phyloP scores from a whole-genome alignment of 495 filamentous ascomycete species.

The Talaromyces stipitatus region DNA sequence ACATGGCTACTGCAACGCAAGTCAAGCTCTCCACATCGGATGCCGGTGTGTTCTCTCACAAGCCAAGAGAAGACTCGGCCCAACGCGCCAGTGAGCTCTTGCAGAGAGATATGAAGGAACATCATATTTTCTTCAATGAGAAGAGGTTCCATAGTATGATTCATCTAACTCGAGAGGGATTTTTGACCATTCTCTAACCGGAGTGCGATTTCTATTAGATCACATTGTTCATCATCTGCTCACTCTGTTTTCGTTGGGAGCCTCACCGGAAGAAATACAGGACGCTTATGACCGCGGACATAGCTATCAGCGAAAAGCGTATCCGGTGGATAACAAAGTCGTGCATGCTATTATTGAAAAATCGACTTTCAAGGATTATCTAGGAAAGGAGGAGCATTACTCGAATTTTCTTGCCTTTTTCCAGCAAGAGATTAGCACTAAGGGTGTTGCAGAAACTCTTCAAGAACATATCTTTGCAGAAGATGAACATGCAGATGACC shows the following conservation, averaged over 20 bases:
- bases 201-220: slow-evolving; percentile 17
- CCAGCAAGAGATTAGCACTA: slow-evolving; percentile 56
- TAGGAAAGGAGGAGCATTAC: slow-evolving; percentile 51
- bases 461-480: slow-evolving; percentile 58
- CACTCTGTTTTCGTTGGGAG: slow-evolving; percentile 68
- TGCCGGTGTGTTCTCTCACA: slow-evolving; percentile 47
- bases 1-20: slow-evolving; percentile 58
- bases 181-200: slow-evolving; percentile 13
- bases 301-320: slow-evolving; percentile 49
- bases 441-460: slow-evolving; percentile 51
- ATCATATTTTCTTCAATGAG: slow-evolving; percentile 74
- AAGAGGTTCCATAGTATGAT: slow-evolving; percentile 63
- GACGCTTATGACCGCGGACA: slow-evolving; percentile 51
- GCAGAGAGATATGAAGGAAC: slow-evolving; percentile 63
- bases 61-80: slow-evolving; percentile 50
- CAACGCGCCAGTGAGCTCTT: slow-evolving; percentile 54
- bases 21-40: slow-evolving; percentile 50
- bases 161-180: too few relatives aligned
- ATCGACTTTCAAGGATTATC: slow-evolving; percentile 40
- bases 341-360: slow-evolving; percentile 46
- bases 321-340: slow-evolving; percentile 30
- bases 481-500: slow-evolving; percentile 50
- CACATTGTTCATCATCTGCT: slow-evolving; percentile 71
- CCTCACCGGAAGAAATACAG: slow-evolving; percentile 46
- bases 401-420: slow-evolving; percentile 66